These are phyloP conservation scores for Erodium texanum DNA, from an alignment of 441 rosid species.

Conservation along the genomic window DNA sequence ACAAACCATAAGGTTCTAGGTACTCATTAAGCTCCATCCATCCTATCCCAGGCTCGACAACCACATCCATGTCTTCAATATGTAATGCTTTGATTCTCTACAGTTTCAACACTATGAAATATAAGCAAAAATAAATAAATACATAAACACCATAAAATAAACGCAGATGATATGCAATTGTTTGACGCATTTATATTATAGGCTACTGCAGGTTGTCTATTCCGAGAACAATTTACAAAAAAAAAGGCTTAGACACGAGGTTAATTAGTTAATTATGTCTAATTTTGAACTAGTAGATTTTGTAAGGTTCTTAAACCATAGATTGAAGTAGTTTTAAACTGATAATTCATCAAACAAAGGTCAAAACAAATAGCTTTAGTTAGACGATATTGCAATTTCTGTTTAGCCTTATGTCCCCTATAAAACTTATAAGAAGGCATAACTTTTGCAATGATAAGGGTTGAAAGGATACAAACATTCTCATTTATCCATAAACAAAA, in stretches of 20 bases:
- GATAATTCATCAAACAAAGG: neutral
- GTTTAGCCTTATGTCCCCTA: neutral
- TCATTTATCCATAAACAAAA: neutral
- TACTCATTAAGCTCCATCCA: slow-evolving; percentile 96
- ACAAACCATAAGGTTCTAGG: slow-evolving; percentile 74
- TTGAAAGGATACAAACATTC: neutral
- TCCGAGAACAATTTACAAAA: neutral
- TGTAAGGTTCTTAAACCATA: neutral
- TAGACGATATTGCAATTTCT: neutral
- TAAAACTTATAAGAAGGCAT: neutral
- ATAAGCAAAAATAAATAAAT: slow-evolving; percentile 1
- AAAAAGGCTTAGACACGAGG: neutral
- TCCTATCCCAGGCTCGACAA: slow-evolving; percentile 96
- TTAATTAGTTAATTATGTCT: neutral
- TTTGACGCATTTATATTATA: slow-evolving; percentile 8
- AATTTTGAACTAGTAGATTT: neutral
- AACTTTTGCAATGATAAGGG: neutral
- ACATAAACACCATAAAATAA: neutral
- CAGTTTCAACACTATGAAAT: slow-evolving; percentile 9
- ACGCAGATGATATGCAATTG: neutral
- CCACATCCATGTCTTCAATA: slow-evolving; percentile 87
- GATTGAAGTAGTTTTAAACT: neutral
- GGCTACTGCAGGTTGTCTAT: neutral
- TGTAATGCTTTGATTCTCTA: slow-evolving; percentile 83
- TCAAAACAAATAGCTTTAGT: slow-evolving; percentile 4